Percentiles rank a stretch among this genome's conserved stretches.
These are phyloP conservation scores for Boehmeria nivea DNA, from an alignment of 306 rosid genomes.

Conservation along the genomic window DNA sequence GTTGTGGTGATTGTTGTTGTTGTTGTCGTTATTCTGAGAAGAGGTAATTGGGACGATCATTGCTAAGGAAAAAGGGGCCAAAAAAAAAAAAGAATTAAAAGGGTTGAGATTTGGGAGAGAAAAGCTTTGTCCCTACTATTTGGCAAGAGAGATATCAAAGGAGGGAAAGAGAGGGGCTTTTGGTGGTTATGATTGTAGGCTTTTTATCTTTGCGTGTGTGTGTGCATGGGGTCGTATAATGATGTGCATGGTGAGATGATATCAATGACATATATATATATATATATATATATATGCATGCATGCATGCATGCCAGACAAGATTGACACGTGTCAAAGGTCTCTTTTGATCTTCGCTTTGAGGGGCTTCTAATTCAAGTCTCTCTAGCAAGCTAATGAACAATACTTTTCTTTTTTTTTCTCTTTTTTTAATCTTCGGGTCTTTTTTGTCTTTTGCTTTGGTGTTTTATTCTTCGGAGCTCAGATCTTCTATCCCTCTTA, in stretches of 20 bases:
- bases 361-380: constrained; percentile 44
- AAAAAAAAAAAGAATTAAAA: neutral
- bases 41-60: constrained; percentile 75
- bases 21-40: constrained; percentile 32
- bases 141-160: neutral
- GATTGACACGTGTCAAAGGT: constrained; percentile 28
- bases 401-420: constrained; percentile 7
- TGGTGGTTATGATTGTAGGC: constrained; percentile 39
- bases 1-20: too few relatives aligned
- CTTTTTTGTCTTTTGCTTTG: constrained; percentile 12
- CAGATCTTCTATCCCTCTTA: too few relatives aligned
- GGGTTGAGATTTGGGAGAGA: neutral
- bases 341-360: constrained; percentile 39
- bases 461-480: constrained; percentile 8
- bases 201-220: constrained; percentile 68
- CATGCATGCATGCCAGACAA: constrained; percentile 32
- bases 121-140: constrained; percentile 1
- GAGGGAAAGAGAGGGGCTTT: constrained; percentile 44
- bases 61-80: constrained; percentile 14
- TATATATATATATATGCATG: neutral
- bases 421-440: constrained; percentile 13
- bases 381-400: neutral
- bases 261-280: neutral
- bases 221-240: constrained; percentile 20
- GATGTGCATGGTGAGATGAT: neutral